Base-by-base conservation (phyloP, 768 basidiomycete genomes). In the Xerocomellus amylosporus region DNA sequence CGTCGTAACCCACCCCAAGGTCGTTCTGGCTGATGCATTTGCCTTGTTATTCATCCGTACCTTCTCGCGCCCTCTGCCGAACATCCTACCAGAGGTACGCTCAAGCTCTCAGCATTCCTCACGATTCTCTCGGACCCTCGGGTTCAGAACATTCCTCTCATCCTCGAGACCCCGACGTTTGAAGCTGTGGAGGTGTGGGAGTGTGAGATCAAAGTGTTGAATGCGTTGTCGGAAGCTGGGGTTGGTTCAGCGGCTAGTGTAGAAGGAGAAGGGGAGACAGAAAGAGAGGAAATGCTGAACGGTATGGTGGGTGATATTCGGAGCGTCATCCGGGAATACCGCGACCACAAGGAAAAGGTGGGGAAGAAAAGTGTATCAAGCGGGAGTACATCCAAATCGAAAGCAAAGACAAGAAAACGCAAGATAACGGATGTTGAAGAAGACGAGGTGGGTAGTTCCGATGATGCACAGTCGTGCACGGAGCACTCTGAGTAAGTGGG, bases 151-250 rank as follows among this genome's bases (percentile, higher is more conserved):
- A 85, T 93, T 33, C 91, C 91, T 2, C 77, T 95, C 34, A 83
- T 95, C 31, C 78, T 93, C 14, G 92, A 95, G 65, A 93, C 93
- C 0, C 89, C 88, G 1, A 80, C 78, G 26, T 83, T 84, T 58
- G 90, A 89, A 52, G 72, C 76, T 17, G 79, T 79, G 22, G 81
- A 80, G 13, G 80, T 88, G 1, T 93, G 90, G 88, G 77, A 75
- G n/a, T 75, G 75, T 49, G 92, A 95, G 66, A 86, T 92, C 36
- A 74, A 77, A 12, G 74, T 86, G 13, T 72, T 91, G 17, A 79
- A 86, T 47, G 59, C 61, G 20, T 55, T 85, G 15, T 71, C 75
- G 7, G 66, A 64, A 20, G 15, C 43, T 10, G 54, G 51, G 1
- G 19, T 28, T 12, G 22, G 19, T 38, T 33, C n/a, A n/a, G n/a